phyloP scores from a whole-genome alignment of 73 alveolate genomes.

The Paramecium tetraurelia region DNA sequence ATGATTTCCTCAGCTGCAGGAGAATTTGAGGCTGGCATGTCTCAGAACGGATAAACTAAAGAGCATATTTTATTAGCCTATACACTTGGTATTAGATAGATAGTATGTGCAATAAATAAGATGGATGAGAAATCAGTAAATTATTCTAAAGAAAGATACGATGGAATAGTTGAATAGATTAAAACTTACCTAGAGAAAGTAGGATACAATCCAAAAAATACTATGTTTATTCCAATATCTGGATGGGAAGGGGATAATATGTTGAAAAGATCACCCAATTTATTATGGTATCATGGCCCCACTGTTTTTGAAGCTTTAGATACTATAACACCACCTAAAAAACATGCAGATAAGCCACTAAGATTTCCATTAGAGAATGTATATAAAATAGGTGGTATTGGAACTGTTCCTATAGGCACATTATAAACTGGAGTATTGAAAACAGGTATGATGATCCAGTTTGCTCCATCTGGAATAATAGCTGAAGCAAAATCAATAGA shows the following conservation, averaged over 20 bases:
- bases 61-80: slow-evolving; percentile 92
- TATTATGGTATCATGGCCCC: slow-evolving; percentile 97
- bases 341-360: slow-evolving; percentile 90
- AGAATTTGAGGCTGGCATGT: slow-evolving; percentile 94
- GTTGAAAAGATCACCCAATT: slow-evolving; percentile 81
- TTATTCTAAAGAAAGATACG: slow-evolving; percentile 80
- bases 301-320: slow-evolving; percentile 93
- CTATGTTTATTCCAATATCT: slow-evolving; percentile 89
- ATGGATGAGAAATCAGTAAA: slow-evolving; percentile 85
- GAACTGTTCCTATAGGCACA: slow-evolving; percentile 95
- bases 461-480: slow-evolving; percentile 84
- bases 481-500: slow-evolving; percentile 89
- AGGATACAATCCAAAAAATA: slow-evolving; percentile 82
- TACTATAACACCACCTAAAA: slow-evolving; percentile 84
- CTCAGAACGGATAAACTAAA: slow-evolving; percentile 90
- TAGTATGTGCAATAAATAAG: slow-evolving; percentile 89
- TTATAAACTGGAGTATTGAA: slow-evolving; percentile 93
- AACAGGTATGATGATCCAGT: slow-evolving; percentile 84
- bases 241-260: slow-evolving; percentile 93
- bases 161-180: slow-evolving; percentile 86
- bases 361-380: slow-evolving; percentile 94
- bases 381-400: slow-evolving; percentile 91
- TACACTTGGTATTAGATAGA: slow-evolving; percentile 95
- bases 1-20: slow-evolving; percentile 88
- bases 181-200: slow-evolving; percentile 71